A percentile compares a stretch with the other conserved stretches of the same genome.
Conservation (phyloP, 2,329 filamentous ascomycete genomes). For the Neocatenulostroma microsporum region DNA sequence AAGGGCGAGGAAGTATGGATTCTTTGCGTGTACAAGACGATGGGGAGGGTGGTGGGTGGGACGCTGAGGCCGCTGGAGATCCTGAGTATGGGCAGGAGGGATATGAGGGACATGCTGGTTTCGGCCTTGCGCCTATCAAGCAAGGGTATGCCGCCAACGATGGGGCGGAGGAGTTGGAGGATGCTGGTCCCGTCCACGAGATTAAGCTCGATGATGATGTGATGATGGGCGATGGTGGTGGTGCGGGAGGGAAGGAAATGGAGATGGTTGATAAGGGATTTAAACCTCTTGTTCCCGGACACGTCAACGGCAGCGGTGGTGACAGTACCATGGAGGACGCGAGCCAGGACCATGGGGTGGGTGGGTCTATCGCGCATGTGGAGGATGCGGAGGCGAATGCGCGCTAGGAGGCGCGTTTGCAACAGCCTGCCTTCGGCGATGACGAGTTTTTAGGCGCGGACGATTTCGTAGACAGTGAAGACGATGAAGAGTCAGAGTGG, state of each 20-base stretch:
- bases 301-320: constrained; percentile 1
- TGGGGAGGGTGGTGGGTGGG: constrained; percentile 6
- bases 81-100: constrained; percentile 4
- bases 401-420: too few species aligned
- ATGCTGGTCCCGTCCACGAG: constrained; percentile 3
- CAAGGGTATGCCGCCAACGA: neutral
- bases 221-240: neutral
- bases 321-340: constrained; percentile 5
- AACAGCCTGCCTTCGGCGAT: too few species aligned
- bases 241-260: constrained; percentile 3
- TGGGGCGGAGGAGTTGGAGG: too few species aligned
- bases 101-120: constrained; percentile 3
- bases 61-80: neutral
- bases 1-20: constrained; percentile 7
- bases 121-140: constrained; percentile 3
- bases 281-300: neutral
- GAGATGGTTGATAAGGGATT: constrained; percentile 7
- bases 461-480: too few species aligned
- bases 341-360: constrained; percentile 1
- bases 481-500: too few species aligned
- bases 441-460: too few species aligned
- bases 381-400: constrained; percentile 1
- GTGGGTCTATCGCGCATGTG: neutral
- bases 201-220: constrained; percentile 8
- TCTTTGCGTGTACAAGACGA: too few species aligned